Evolutionary conservation across 148 eudicot genomes (phyloP).

Genomic region (Tetragonia tetragonoides): DNA sequence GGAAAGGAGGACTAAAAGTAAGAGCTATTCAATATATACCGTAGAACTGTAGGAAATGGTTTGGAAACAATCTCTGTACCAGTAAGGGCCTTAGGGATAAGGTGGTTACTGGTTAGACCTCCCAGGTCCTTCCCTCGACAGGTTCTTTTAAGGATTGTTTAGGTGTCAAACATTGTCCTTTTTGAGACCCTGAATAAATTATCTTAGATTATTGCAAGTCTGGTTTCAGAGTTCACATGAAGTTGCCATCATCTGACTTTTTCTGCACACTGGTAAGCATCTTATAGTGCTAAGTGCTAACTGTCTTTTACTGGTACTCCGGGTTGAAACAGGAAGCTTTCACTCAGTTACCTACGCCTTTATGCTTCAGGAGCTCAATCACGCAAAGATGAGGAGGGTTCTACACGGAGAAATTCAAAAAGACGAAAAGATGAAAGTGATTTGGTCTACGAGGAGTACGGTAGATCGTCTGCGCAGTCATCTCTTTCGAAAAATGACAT

Average conservation of each 20-base stretch:
- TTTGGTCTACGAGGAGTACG: constrained; percentile 36
- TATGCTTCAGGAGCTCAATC: constrained; percentile 49
- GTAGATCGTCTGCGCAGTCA: constrained; percentile 33
- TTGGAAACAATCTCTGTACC: no score
- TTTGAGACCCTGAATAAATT: constrained; percentile 2
- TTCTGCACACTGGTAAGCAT: neutral
- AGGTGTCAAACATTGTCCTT: neutral
- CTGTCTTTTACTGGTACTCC: constrained; percentile 17
- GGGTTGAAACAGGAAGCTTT: constrained; percentile 62
- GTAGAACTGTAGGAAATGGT: neutral
- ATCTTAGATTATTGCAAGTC: neutral
- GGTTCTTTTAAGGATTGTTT: no score
- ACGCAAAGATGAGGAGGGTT: constrained; percentile 59
- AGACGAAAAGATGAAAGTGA: constrained; percentile 51
- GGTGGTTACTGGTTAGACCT: no score
- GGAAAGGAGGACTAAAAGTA: neutral
- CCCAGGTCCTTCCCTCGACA: no score
- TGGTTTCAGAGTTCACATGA: neutral
- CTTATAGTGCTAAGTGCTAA: constrained; percentile 13
- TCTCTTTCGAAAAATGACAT: constrained; percentile 74
- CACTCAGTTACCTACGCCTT: constrained; percentile 59
- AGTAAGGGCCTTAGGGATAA: no score
- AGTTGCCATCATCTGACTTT: neutral
- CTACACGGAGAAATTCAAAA: constrained; percentile 62
- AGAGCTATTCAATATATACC: neutral